A percentile compares a stretch with the other conserved stretches of the same genome.
These are phyloP conservation scores for Meyerozyma athensensis DNA, from an alignment of 1,139 yeast species.

Conservation along the genomic window DNA sequence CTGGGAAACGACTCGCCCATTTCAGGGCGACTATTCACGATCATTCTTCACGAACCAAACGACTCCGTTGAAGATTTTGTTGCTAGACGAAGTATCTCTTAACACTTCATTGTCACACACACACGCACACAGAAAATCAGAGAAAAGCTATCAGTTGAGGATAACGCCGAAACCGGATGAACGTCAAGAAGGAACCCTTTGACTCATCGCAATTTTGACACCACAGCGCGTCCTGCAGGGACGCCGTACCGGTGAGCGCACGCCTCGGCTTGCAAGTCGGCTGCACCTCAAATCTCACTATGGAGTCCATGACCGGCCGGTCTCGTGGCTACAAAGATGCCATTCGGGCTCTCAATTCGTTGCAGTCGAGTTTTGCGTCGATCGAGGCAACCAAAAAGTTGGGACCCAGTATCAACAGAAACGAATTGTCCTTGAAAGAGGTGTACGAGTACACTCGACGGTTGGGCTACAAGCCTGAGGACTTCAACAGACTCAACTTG, in stretches of 20 bases:
- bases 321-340: conserved; percentile 55
- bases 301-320: conserved; percentile 10
- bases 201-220: too few species aligned
- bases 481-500: conserved; percentile 69
- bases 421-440: conserved; percentile 72
- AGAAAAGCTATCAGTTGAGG: neutral
- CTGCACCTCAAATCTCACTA: too few species aligned
- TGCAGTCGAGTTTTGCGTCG: conserved; percentile 89
- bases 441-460: conserved; percentile 90
- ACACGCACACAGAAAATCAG: neutral
- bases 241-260: neutral
- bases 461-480: conserved; percentile 70
- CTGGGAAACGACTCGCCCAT: neutral
- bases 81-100: too few species aligned
- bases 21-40: neutral
- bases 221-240: neutral
- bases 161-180: neutral
- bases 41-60: neutral
- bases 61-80: too few species aligned
- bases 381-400: conserved; percentile 76
- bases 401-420: conserved; percentile 57
- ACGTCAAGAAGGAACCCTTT: too few species aligned
- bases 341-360: conserved; percentile 71
- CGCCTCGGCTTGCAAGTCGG: too few species aligned
- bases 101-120: conserved; percentile 1